Evolutionary conservation across 208 protist species (phyloP), one percentile per base, ranked within the genome.

Genomic region (Ichthyophonus hoferi): DNA sequence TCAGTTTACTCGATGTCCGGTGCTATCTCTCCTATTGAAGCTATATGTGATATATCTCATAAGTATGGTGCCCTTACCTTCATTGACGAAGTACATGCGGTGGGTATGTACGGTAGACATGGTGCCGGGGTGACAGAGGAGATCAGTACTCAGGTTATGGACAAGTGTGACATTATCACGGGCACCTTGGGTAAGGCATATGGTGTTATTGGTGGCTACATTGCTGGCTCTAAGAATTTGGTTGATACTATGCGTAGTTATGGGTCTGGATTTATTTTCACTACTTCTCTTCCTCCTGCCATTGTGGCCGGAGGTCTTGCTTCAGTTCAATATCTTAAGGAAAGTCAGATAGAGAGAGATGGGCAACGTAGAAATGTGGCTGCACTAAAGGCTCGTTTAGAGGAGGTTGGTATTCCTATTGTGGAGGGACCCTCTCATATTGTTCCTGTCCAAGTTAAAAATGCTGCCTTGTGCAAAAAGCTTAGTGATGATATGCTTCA

Each of bases 1-100:
- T 97, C 96, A 3, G 97, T 99, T 79, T 99, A 99, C 93, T 98
- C 96, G 43, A 99, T 99, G 98, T 97, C 98, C 83, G 98, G 98
- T 33, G 97, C 97, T 86, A 98, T 99, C 86, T 94, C 97, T 17
- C 96, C 98, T 83, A 96, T 99, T 39, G 91, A 93, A 42, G 93
- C 94, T 58, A 96, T 99, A 33, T 97, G 98, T 50, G 96, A 96
- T 77, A 85, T 99, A 0, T 97, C 97, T 79, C 96, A 98, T 86
- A 95, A 98, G 91, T 89, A 99, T 94, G 95, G 96, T 87, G 97
- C 96, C 1, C 91, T 99, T 35, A 96, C 98, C 1, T 98, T 98
- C 92, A 91, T 98, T 43, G 98, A 99, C 91, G 98, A 99, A 95
- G 97, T 98, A 2, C 98, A 99, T 92, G 98, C 97, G 40, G 98